phyloP scores from a whole-genome alignment of 176 grass and related monocot genomes.

The Cocos nucifera region DNA sequence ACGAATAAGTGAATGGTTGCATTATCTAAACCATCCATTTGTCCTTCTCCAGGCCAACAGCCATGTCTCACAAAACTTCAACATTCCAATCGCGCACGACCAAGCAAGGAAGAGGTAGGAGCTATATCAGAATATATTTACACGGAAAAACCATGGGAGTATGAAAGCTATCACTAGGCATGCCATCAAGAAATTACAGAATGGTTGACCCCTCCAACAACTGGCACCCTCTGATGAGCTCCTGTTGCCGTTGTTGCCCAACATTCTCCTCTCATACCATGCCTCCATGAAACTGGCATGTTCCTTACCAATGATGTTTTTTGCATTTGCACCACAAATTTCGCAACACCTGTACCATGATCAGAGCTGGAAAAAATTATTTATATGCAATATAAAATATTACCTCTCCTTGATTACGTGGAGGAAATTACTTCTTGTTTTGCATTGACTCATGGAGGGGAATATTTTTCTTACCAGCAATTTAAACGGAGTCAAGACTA shows the following conservation, averaged over 20 bases:
- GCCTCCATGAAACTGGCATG: not conserved
- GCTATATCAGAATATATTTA: slow-evolving; percentile 1
- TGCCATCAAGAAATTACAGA: slow-evolving; percentile 4
- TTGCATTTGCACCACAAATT: slow-evolving; percentile 8
- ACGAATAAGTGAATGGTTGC: no score
- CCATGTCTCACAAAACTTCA: no score
- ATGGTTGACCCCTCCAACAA: slow-evolving; percentile 2
- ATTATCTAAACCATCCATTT: no score
- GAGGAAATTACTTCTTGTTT: no score
- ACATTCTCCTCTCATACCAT: slow-evolving; percentile 4
- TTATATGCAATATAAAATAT: no score
- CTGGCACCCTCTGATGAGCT: not conserved
- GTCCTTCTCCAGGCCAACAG: no score
- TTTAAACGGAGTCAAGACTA: no score
- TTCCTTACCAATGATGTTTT: slow-evolving; percentile 4
- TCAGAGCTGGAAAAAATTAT: no score
- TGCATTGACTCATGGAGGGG: no score
- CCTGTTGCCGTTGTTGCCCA: not conserved
- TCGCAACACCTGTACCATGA: not conserved
- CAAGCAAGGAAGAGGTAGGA: not conserved
- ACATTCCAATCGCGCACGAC: no score
- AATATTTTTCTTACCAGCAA: no score
- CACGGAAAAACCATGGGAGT: slow-evolving; percentile 1
- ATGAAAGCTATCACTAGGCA: slow-evolving; percentile 5
- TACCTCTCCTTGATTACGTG: no score